Evolutionary conservation across 1,284 basidiomycete species (phyloP), one percentile per base, ranked within the genome.

Genomic region (Xerocomus nothofagi): DNA sequence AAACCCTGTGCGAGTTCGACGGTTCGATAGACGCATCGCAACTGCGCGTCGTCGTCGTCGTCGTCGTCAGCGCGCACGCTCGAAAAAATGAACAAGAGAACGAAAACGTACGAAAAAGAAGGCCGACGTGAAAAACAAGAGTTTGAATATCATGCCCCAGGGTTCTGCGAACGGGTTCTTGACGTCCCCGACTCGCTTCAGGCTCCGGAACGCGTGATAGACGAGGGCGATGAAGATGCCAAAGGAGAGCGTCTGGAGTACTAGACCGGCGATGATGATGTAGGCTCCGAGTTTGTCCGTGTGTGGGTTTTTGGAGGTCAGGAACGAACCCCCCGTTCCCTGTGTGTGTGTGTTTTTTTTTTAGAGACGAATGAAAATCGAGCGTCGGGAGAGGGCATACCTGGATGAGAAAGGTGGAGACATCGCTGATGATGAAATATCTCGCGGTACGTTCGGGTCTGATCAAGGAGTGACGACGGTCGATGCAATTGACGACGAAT

Each of bases 401-500:
- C 68, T 80, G 72, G 29, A 77, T 65, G 15, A 72, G 51, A 55
- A 76, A 71, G 0, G 74, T 76, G 37, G 65, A 49, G 29, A 75
- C 50, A 50, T 62, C 76, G 61, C 49, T 68, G 47, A 49, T 34
- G 47, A 59, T 44, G 33, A 61, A 68, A 58, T 55, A 62, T 21
- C 29, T 39, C 1, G 59, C 53, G 0, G 62, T 55, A 23, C 47
- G 60, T 23, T 54, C 57, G 3, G 66, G 68, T 17, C 46, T 50
- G 27, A 67, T 59, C 18, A 57, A 20, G 15, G 60, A 60, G 33
- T 63, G 51, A 12, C 46, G 51, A 36, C 45, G 55, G 3, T 58
- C 51, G n/a, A 63, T 55, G 8, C 56, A 62, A 11, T 38, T 46
- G 29, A 54, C 37, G 3, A 65, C 40, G 9, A 70, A 54, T 33